Percentiles rank a stretch among this genome's conserved stretches.
These are phyloP conservation scores for Rhodotorula graminis DNA, from an alignment of 768 basidiomycete genomes.

Conservation along the genomic window DNA sequence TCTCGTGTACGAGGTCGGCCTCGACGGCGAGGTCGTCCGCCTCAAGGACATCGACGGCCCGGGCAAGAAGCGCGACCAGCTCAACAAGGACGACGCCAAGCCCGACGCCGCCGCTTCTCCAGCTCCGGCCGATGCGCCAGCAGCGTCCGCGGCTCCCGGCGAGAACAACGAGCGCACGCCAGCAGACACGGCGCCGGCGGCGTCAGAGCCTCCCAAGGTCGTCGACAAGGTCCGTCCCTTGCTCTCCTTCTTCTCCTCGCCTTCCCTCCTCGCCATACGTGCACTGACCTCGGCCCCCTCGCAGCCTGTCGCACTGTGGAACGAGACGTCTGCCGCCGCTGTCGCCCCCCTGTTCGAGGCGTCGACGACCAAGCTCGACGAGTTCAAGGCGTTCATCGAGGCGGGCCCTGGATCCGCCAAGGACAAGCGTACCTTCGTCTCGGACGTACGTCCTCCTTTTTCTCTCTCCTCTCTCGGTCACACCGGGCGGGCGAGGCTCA, in stretches of 20 bases:
- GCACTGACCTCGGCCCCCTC: too few relatives aligned
- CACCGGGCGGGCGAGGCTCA: not conserved
- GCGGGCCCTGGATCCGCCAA: constrained; percentile 8
- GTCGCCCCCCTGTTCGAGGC: constrained; percentile 22
- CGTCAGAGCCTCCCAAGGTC: not conserved
- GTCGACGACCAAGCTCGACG: constrained; percentile 50
- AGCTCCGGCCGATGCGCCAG: not conserved
- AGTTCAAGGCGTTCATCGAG: constrained; percentile 48
- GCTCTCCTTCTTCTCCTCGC: not conserved
- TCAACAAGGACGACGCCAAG: constrained; percentile 38
- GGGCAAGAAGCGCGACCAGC: constrained; percentile 6
- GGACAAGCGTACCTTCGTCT: constrained; percentile 3
- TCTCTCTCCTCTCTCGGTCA: constrained; percentile 24
- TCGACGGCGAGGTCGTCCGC: constrained; percentile 71
- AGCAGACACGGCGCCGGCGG: not conserved
- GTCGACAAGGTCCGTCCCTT: not conserved
- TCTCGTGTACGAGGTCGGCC: constrained; percentile 83
- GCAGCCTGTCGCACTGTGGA: constrained; percentile 7
- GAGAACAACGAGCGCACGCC: constrained; percentile 37
- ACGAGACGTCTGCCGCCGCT: not conserved
- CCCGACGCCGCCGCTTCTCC: not conserved
- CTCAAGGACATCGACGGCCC: constrained; percentile 74
- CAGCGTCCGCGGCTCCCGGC: not conserved
- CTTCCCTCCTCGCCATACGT: not conserved
- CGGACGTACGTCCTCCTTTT: constrained; percentile 21